Evolutionary conservation across 179 eudicot genomes (phyloP), one percentile per base, ranked within the genome.

Genomic region (Beta lomatogona): DNA sequence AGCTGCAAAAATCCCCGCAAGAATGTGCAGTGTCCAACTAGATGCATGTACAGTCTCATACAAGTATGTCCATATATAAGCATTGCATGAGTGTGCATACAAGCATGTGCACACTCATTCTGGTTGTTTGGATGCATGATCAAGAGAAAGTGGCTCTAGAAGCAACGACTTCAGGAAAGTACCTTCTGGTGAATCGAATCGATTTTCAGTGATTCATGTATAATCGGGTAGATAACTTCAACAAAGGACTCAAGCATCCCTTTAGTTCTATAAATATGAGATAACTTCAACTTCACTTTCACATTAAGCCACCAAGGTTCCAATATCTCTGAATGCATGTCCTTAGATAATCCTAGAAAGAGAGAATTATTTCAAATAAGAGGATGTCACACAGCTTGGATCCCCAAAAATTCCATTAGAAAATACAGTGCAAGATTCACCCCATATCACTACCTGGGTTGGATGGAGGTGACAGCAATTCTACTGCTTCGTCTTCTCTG

Each of bases 221-320:
- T 88, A 59, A 88, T 82, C 55, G 98, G 93, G 76, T 85, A 92
- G 22, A 93, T 87, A 41, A 88, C 82, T 77, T 89, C 92, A 77
- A 89, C 97, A 88, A 90, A 95, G 60, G 83, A 91, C 86, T 91
- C 93, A 46, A 82, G 81, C 87, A 80, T 84, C 71, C 94, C 97
- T 89, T 84, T 90, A 66, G 84, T 82, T 84, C 75, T 88, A 84
- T 91, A 93, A 79, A 93, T 87, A 70, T 89, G 85, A 67, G 93
- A 80, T 83, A 95, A 88, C 88, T 90, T 91, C 85, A 95, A 70
- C 86, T 92, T 95, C 82, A 95, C 89, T 86, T 85, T 91, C 86
- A 89, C 92, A 83, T 87, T 83, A 76, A 76, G 88, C 97, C 98
- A 93, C 98, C 98, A 95, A 48, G 93, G 86, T 58, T 86, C 82